Base-by-base conservation (phyloP, 106 monocot genomes). In the Xerophyta viscosa region DNA sequence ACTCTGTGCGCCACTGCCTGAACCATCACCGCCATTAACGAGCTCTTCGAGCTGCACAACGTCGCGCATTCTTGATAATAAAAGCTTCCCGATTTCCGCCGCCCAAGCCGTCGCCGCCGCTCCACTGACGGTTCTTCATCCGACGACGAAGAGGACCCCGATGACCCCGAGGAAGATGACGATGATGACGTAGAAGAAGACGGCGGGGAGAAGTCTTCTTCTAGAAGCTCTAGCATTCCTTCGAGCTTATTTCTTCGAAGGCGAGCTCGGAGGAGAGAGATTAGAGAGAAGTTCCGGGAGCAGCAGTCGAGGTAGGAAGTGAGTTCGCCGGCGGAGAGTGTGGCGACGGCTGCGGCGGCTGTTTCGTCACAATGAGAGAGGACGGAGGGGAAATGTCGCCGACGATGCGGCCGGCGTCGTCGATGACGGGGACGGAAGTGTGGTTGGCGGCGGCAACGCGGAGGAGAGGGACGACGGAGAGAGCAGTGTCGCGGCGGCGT, bases 1-100 rank as follows among this genome's bases (percentile, higher is more conserved):
- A 91, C 78, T 20, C 85, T 67, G 50, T 91, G 85, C 1, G 81
- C 85, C 52, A 91, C 48, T 10, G 91, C 91, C 71, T 91, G 91
- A 19, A 81, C 75, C 81, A 86, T 75, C 31, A 86, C 85, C 2
- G 91, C 91, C 66, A 86, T 72, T 33, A 91, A 75, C 26, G 91
- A 86, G 66, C 86, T 91, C 54, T 53, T 71, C 3, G n/a, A n/a
- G n/a, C n/a, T n/a, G n/a, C n/a, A n/a, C n/a, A n/a, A n/a, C n/a
- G n/a, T n/a, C n/a, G n/a, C n/a, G n/a, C n/a, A n/a, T 39, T 39
- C 39, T 8, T 10, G 15, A 12, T 56, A 56, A 47, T 67, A 71
- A 56, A 67, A 59, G 49, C 72, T 67, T 19, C 23, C 26, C 13
- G 76, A 76, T 61, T 41, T 60, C 43, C 3, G 53, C 54, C 60